These are phyloP conservation scores for Penicillium sumatraense DNA, from an alignment of 2,329 filamentous ascomycete genomes.

Conservation along the genomic window DNA sequence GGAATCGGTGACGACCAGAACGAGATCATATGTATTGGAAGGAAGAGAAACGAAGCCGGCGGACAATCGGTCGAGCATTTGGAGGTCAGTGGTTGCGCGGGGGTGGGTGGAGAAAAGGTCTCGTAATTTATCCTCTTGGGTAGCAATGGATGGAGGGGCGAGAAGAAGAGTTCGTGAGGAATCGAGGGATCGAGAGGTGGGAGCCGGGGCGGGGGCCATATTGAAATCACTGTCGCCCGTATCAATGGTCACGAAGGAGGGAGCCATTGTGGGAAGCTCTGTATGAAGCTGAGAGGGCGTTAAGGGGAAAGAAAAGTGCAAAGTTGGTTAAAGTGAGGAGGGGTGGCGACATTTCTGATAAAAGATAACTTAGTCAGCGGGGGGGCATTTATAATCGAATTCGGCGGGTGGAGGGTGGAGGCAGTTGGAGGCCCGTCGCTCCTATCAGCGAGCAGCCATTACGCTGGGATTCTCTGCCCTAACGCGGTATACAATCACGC, in stretches of 20 bases:
- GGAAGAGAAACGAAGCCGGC: constrained; percentile 80
- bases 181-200: constrained; percentile 26
- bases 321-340: constrained; percentile 27
- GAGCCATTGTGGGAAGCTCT: constrained; percentile 23
- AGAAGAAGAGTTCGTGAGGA: constrained; percentile 75
- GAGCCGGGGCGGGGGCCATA: constrained; percentile 37
- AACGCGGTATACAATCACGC: constrained; percentile 1
- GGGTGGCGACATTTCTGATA: constrained; percentile 28
- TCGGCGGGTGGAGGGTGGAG: constrained; percentile 1
- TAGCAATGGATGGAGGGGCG: constrained; percentile 85
- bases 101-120: constrained; percentile 73
- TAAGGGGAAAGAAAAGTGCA: constrained; percentile 7
- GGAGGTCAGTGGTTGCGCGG: constrained; percentile 79
- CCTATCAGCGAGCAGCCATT: constrained; percentile 11
- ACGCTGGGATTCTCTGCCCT: not conserved
- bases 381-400: constrained; percentile 16
- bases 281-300: not conserved
- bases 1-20: constrained; percentile 81
- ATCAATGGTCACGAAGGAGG: constrained; percentile 58
- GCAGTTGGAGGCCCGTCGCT: not conserved
- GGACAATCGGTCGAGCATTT: constrained; percentile 95
- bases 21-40: constrained; percentile 75
- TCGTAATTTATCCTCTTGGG: constrained; percentile 78
- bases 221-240: constrained; percentile 58
- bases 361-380: constrained; percentile 27